Evolutionary conservation across 1,284 basidiomycete genomes (phyloP).

Genomic region (Pseudozyma flocculosa): DNA sequence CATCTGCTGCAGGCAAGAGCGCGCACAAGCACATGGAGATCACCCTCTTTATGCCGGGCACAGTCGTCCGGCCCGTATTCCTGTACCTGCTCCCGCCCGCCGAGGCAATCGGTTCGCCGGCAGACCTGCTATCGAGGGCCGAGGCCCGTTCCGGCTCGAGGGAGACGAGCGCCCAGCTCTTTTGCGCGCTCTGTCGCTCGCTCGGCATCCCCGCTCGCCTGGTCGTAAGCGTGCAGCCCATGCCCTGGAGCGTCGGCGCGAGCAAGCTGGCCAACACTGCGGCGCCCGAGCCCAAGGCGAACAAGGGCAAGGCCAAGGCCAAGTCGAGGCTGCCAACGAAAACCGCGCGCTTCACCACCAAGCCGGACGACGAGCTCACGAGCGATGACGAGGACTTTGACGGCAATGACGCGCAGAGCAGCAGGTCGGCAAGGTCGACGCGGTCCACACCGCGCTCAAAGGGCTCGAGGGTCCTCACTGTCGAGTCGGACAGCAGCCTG

Average conservation of each 20-base stretch:
- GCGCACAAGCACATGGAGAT: conserved; percentile 57
- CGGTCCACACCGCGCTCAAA: conserved; percentile 5
- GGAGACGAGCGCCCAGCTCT: conserved; percentile 86
- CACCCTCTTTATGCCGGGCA: conserved; percentile 57
- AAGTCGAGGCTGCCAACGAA: conserved; percentile 2
- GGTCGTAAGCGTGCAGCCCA: conserved; percentile 84
- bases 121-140: conserved; percentile 86
- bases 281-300: conserved; percentile 42
- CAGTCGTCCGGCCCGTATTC: conserved; percentile 40
- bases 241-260: conserved; percentile 70
- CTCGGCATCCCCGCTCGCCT: conserved; percentile 83
- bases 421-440: conserved; percentile 6
- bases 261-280: conserved; percentile 48
- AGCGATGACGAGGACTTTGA: conserved; percentile 34
- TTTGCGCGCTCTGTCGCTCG: conserved; percentile 83
- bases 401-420: background rate
- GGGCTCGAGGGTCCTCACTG: conserved; percentile 6
- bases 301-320: conserved; percentile 35
- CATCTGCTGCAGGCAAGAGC: background rate
- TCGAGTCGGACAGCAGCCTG: conserved; percentile 9
- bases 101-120: conserved; percentile 73
- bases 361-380: conserved; percentile 35
- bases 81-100: conserved; percentile 62
- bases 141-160: conserved; percentile 76
- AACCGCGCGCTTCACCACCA: conserved; percentile 14